Conservation (phyloP, 1,284 basidiomycete species). For the Cryptococcus sp. region DNA sequence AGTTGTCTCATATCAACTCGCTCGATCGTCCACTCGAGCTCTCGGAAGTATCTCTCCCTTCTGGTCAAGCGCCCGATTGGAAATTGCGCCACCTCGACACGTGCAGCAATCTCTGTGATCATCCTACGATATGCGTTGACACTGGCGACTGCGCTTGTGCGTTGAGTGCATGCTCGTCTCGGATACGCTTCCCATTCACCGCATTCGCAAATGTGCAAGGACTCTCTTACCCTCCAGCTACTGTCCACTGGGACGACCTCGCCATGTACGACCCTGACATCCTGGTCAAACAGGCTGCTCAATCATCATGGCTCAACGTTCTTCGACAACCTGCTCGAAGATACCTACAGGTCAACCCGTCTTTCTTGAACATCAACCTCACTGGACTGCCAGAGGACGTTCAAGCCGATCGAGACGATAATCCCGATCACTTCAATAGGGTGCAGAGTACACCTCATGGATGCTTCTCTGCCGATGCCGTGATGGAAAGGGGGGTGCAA, state of each 20-base stretch:
- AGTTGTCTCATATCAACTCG: constrained; percentile 16
- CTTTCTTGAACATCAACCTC: constrained; percentile 27
- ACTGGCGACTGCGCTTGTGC: constrained; percentile 41
- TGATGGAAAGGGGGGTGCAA: constrained; percentile 29
- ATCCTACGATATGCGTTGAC: constrained; percentile 41
- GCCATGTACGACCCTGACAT: constrained; percentile 17
- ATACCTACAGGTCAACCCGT: constrained; percentile 25
- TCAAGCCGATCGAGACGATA: constrained; percentile 18
- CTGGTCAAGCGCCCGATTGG: constrained; percentile 29
- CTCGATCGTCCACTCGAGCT: constrained; percentile 11
- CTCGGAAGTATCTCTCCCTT: constrained; percentile 15
- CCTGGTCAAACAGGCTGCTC: constrained; percentile 22
- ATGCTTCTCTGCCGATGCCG: constrained; percentile 38
- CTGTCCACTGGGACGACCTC: constrained; percentile 13
- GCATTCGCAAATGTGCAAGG: constrained; percentile 26
- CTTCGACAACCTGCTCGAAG: constrained; percentile 33
- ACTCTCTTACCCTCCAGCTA: constrained; percentile 30
- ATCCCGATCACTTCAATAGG: constrained; percentile 20
- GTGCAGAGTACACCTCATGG: constrained; percentile 25
- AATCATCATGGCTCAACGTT: constrained; percentile 36
- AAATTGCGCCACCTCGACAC: constrained; percentile 16
- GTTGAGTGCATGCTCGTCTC: constrained; percentile 23
- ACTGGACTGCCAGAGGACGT: constrained; percentile 23
- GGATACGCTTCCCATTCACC: constrained; percentile 30
- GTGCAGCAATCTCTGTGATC: constrained; percentile 40